Conservation (phyloP, 495 filamentous ascomycete species). For the Aspergillus funiculosus region DNA sequence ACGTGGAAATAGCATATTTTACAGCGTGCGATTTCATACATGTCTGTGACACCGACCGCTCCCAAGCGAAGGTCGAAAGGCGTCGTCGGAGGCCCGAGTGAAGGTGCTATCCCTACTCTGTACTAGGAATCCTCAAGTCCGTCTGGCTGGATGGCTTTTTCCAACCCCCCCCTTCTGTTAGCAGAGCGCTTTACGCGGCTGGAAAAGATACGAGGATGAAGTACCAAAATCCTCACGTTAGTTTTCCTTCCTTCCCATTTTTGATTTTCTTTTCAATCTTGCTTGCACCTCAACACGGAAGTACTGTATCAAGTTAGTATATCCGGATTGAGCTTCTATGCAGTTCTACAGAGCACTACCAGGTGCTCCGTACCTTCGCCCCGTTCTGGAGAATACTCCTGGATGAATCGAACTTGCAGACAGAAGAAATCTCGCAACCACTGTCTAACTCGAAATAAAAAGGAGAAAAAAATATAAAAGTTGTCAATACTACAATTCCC, state of each 20-base stretch:
- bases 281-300: too few relatives aligned
- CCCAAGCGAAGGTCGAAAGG: constrained; percentile 1
- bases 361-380: too few relatives aligned
- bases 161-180: neutral
- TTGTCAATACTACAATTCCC: too few relatives aligned
- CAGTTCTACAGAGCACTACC: too few relatives aligned
- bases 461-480: too few relatives aligned
- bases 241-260: neutral
- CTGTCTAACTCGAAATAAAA: neutral
- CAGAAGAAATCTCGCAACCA: neutral
- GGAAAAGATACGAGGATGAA: neutral
- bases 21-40: constrained; percentile 10
- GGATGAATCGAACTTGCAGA: neutral
- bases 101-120: constrained; percentile 13
- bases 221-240: neutral
- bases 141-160: constrained; percentile 2
- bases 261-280: neutral
- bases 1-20: constrained; percentile 12
- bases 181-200: constrained; percentile 15
- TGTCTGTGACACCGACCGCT: constrained; percentile 5
- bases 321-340: neutral
- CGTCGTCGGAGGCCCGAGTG: constrained; percentile 13
- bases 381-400: neutral
- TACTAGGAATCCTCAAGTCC: constrained; percentile 6
- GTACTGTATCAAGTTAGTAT: neutral